Base-by-base conservation (phyloP, 2,329 filamentous ascomycete genomes). In the Fusarium abutilonis region DNA sequence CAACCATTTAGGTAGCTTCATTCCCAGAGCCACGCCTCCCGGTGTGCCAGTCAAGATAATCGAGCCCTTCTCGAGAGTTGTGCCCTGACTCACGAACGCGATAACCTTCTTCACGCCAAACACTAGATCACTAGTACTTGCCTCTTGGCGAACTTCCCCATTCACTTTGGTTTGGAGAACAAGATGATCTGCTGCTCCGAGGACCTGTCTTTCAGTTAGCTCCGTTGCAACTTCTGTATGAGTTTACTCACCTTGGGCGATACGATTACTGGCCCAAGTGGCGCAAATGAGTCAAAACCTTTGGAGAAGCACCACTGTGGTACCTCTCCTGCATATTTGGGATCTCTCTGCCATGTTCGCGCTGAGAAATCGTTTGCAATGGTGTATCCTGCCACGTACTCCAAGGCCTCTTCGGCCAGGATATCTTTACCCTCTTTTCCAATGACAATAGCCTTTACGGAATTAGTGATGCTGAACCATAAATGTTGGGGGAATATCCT, bases 251-350 rank as follows among this genome's bases (percentile, higher is more conserved):
- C 55, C 0, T 15, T 45, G 31, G 49, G 49, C 0, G 58, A 61
- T 4, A 58, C 41, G 23, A 61, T 41, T 1, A 23, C 11, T 1
- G 54, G 58, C 5, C 58, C 58, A 9, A 61, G n/a, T 2, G 58
- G 58, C 4, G 58, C 53, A 42, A 61, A 61, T 3, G 19, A 43
- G 21, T 62, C 58, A 9, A 62, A 62, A 0, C 53, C 49, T 28
- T 62, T 62, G 6, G 58, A 53, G 28, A 54, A 62, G 9, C 58
- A 54, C 45, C 49, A 58, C 23, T 62, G 58, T 2, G 53, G 49
- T 9, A 53, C 53, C 19, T 15, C 19, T 9, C 56, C 51, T 4
- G 50, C 56, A 8, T 47, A 56, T 9, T 19, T 32, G 9, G 41
- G 52, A 14, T 55, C 40, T 34, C 46, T 47, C 17, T 62, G 58